Base-by-base conservation (phyloP, 1,284 basidiomycete genomes). In the Ganoderma boninense region DNA sequence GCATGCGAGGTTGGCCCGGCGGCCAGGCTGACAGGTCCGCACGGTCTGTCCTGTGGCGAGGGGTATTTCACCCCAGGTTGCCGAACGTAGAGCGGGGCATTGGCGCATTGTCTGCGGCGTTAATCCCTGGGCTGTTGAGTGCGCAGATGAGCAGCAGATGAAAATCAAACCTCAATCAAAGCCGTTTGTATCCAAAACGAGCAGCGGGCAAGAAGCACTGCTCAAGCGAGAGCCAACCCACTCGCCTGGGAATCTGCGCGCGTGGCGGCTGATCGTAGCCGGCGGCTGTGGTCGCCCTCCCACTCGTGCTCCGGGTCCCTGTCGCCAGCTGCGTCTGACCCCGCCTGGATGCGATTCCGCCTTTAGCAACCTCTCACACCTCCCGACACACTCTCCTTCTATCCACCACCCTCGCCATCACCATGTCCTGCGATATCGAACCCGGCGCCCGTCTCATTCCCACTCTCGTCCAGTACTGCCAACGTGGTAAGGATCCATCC, bases 391-490 rank as follows among this genome's bases (percentile, higher is more conserved):
- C 67, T 56, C 69, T 66, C 54, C 59, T 61, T 64, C 67, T 62
- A 56, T 69, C 69, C 49, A 40, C 52, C 60, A 26, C 61, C 62
- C 46, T 44, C 29, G 46, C 43, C 61, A 20, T 20, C 61, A 54
- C 49, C 32, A 77, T 77, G 74, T 66, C 70, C 42, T 68, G 61
- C 69, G 74, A 74, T 43, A 54, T 29, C 26, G 76, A 75, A 4
- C 56, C 52, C n/a, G 70, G 76, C 44, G 63, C 73, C 66, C 81
- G 83, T 69, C 83, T 82, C 23, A 78, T 92, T 26, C 86, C 83
- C 38, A 83, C 83, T 49, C 80, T 85, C 4, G 81, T 82, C 2
- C 75, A 81, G 43, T 78, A 75, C 62, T 85, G 84, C 73, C 83
- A 83, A 68, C 78, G 84, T 78, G 84, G 85, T 86, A 69, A 75